Evolutionary conservation across 352 stramenopile genomes (phyloP), one percentile per base, ranked within the genome.

Genomic region (Phytophthora pinifolia): DNA sequence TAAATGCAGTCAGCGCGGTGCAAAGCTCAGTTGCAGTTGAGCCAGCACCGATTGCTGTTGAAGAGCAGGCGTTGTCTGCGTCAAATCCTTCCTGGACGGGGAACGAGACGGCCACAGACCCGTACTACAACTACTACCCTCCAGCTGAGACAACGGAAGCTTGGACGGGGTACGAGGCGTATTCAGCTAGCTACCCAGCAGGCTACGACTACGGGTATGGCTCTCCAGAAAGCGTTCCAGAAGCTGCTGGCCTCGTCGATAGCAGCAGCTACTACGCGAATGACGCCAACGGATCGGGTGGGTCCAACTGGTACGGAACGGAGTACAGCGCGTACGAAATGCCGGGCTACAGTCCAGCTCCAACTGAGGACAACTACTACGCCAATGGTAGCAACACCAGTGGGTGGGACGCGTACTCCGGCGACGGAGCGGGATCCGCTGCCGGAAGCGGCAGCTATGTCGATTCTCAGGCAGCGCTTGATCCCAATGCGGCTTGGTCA

Each of bases 261-360:
- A 70, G 62, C 27, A 36, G 10, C 2, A 57, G 36, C n/a, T 70
- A 70, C 42, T 70, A 59, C 31, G 42, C 46, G 14, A 56, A 36
- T 38, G 46, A 35, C 31, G 42, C 25, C 31, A 58, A 54, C 22
- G 44, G 9, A 39, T 54, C 60, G 5, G 29, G n/a, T 8, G 29
- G 14, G 15, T 53, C 58, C 4, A 60, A 69, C 9, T 59, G 53
- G 54, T 70, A 59, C 33, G 66, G 61, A 32, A 47, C 59, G 7
- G 62, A 59, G 25, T 68, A 65, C 50, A 66, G 49, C 36, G 33
- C 32, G n/a, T 70, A 74, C 50, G 55, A 72, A 14, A 59, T 59
- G 33, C 49, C 57, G 1, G 53, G 36, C 15, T 67, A 67, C 34
- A 53, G 18, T 14, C 15, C 46, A 3, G 29, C 15, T 12, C 12